Evolutionary conservation across 768 basidiomycete species (phyloP), one percentile per base, ranked within the genome.

Genomic region (Boletus fagicola): DNA sequence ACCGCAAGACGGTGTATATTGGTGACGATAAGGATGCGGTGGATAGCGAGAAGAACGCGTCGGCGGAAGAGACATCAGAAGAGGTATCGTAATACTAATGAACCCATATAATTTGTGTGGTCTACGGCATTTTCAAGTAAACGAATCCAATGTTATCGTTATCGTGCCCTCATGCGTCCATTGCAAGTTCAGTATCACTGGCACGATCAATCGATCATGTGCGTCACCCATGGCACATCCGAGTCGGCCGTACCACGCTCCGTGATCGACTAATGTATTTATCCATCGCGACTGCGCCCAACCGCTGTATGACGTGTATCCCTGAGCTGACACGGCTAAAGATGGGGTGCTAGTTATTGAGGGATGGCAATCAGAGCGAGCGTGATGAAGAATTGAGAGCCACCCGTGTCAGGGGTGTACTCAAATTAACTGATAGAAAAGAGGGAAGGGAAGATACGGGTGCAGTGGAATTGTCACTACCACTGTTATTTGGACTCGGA

Each of bases 301-400:
- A 72, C 38, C 97, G 79, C 65, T 97, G 92, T 18, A 97, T 83
- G 10, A 98, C 94, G 36, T 90, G 81, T 88, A 99, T 98, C 1
- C 96, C 96, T 22, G 84, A 79, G 66, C 82, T 85, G 8, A 99
- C 93, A 9, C 97, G 85, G 0, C 96, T 97, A 68, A 93, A 93
- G 61, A 92, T 92, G 8, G 90, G 92, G 69, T 93, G 90, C 65
- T 91, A 92, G 65, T 81, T 86, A 65, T 94, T 92, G 40, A 94
- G 77, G 69, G 80, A 94, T 1, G 92, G 91, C 28, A 92, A n/a
- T 93, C 30, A 90, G 92, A 2, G 80, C 81, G 24, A 94, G 81
- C 0, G 91, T 89, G 62, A 98, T 80, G 75, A 98, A 97, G 76
- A 98, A 98, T 71, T 98, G 96, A 18, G 94, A 96, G 22, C 94